Evolutionary conservation across 2,329 filamentous ascomycete genomes (phyloP), one percentile per base, ranked within the genome.

Genomic region (Aspergillus sergii): DNA sequence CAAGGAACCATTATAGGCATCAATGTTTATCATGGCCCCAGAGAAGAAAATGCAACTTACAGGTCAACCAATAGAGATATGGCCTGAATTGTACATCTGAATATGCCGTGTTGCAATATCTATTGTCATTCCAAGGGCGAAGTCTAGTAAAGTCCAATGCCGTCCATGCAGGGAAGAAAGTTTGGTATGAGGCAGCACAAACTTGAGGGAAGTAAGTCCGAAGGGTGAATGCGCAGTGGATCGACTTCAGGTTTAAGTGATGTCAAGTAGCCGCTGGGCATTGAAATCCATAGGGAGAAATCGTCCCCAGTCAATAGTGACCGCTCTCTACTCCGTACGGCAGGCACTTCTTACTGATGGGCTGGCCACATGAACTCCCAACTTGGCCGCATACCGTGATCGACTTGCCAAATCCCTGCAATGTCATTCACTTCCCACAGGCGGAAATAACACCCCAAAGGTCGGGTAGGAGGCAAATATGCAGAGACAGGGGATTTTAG

Each of bases 391-490:
- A 39, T 55, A 36, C 51, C 51, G 21, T 12, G 51, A 55, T 55
- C 51, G 51, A 39, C 51, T 55, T 55, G 9, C 32, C 39, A n/a
- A 41, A 26, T n/a, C 51, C 51, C 32, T 55, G 51, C n/a, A 39
- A 26, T 55, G 14, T 26, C 12, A 39, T 23, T 39, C n/a, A 55
- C 21, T 36, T 30, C 28, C 51, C n/a, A 39, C n/a, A 0, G 11
- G 12, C 16, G 16, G 19, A 26, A 55, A 26, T 16, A 23, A 14
- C 16, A 30, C 19, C 30, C 12, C 30, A 23, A 54, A 54, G 34
- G 32, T 36, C 30, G 6, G 30, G 51, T 19, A 36, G 32, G n/a
- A 55, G 7, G 11, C 4, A 55, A 39, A 26, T 39, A 55, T 39
- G 51, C 32, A 14, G 19, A 36, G 51, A n/a, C 14, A 54, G 9